Evolutionary conservation across 352 stramenopile genomes (phyloP), one percentile per base, ranked within the genome.

Genomic region (Pythium phragmitis): DNA sequence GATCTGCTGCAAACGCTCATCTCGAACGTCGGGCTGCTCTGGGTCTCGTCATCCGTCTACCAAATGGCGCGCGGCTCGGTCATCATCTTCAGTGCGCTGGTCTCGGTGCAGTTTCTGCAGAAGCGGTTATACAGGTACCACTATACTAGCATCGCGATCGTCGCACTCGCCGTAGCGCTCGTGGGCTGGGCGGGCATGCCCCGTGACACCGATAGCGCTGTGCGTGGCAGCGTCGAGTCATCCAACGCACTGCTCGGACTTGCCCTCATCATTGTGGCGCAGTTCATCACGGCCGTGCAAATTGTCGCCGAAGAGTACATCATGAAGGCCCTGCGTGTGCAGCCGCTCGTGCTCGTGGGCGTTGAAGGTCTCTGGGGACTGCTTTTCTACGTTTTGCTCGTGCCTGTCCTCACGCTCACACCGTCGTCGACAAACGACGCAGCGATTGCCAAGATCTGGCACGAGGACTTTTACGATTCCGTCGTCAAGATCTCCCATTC

Each of bases 291-390:
- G 28, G 89, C 89, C 42, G 62, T 91, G 53, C 89, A 96, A 73
- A 96, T 96, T 60, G 82, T 96, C 21, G 84, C 96, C 11, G 89
- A 96, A 63, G 89, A 96, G 71, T 82, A 90, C 72, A 90, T 94
- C 73, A 88, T 96, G 72, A 70, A 85, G 26, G 65, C 71, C 28
- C 71, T 93, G 28, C 84, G 92, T 63, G 81, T 96, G 49, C 89
- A 77, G 55, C 85, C 87, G 21, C 85, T 96, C 75, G 73, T 92
- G 66, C 75, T 94, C 47, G 88, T 96, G 45, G 89, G 89, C 14
- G 75, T 92, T 12, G 89, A 96, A 69, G 89, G 89, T 0, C 72
- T 96, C 21, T 96, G 87, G 86, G 89, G 89, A 14, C 70, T 94
- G 21, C 70, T 82, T 8, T 90, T 95, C 59, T 89, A 94, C 63